Conservation (phyloP, 1,284 basidiomycete species). For the Ustilago shanxiensis region DNA sequence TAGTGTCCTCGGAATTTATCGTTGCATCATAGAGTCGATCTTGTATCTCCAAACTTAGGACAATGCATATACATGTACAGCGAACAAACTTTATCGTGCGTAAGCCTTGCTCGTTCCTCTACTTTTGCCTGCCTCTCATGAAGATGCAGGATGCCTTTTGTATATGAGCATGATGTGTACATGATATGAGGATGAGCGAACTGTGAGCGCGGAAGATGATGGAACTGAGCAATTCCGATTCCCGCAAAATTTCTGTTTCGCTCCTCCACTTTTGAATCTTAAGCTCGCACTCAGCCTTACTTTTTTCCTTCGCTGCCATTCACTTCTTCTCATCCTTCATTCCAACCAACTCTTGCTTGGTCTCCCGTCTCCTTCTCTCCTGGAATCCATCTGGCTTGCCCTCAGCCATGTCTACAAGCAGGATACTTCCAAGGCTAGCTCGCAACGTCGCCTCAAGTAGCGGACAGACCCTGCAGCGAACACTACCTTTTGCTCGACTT, state of each 20-base stretch:
- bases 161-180: background rate
- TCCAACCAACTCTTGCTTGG: background rate
- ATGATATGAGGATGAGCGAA: background rate
- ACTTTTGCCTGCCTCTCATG: too few species aligned
- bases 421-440: constrained; percentile 1
- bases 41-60: background rate
- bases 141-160: background rate
- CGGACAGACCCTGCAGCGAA: constrained; percentile 7
- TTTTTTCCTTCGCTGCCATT: too few species aligned
- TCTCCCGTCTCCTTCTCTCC: background rate
- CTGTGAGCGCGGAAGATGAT: background rate
- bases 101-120: too few species aligned
- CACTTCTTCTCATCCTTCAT: background rate
- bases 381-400: background rate
- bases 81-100: too few species aligned
- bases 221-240: constrained; percentile 8
- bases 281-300: background rate
- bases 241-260: background rate
- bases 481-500: background rate
- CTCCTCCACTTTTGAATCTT: constrained; percentile 9
- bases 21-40: background rate
- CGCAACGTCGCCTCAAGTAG: constrained; percentile 34
- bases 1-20: background rate
- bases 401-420: constrained; percentile 21
- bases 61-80: background rate